Evolutionary conservation across 345 rosid genomes (phyloP).

Genomic region (Kernera saxatilis): DNA sequence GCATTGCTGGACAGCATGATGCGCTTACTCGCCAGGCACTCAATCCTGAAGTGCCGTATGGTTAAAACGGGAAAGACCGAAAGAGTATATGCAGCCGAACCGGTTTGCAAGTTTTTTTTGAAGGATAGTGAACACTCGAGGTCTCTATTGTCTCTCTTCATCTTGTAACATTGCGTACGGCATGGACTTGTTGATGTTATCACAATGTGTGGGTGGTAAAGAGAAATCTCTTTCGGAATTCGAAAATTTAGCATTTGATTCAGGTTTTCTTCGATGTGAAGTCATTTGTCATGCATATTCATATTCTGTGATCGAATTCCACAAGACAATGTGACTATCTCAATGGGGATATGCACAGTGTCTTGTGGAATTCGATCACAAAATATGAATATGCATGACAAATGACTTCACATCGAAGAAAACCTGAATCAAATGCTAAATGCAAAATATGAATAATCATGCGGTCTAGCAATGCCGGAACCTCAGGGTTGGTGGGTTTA

Average conservation of each 20-base stretch:
- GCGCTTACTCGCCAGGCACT: conserved; percentile 35
- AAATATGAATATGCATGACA: not conserved
- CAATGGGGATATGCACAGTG: too few relatives aligned
- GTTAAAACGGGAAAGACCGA: not conserved
- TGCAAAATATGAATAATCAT: too few relatives aligned
- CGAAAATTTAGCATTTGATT: conserved; percentile 28
- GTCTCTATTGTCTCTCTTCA: conserved; percentile 14
- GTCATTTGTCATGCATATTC: not conserved
- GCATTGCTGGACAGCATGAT: conserved; percentile 44
- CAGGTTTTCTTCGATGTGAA: conserved; percentile 36
- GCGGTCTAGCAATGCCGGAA: conserved; percentile 42
- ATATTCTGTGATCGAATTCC: conserved; percentile 14
- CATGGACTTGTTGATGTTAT: conserved; percentile 40
- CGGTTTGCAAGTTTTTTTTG: conserved; percentile 22
- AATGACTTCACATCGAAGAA: conserved; percentile 22
- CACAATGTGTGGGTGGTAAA: conserved; percentile 35
- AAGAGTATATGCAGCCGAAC: conserved; percentile 17
- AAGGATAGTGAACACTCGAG: conserved; percentile 15
- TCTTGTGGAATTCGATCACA: conserved; percentile 17
- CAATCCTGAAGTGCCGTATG: conserved; percentile 32
- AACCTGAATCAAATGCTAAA: conserved; percentile 38
- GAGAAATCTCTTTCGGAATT: conserved; percentile 40
- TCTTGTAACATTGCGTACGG: conserved; percentile 13
- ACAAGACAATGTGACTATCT: too few relatives aligned
- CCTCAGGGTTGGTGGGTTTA: conserved; percentile 32